Conservation (phyloP, 179 eudicot genomes). For the Sideroxylon spinosum region DNA sequence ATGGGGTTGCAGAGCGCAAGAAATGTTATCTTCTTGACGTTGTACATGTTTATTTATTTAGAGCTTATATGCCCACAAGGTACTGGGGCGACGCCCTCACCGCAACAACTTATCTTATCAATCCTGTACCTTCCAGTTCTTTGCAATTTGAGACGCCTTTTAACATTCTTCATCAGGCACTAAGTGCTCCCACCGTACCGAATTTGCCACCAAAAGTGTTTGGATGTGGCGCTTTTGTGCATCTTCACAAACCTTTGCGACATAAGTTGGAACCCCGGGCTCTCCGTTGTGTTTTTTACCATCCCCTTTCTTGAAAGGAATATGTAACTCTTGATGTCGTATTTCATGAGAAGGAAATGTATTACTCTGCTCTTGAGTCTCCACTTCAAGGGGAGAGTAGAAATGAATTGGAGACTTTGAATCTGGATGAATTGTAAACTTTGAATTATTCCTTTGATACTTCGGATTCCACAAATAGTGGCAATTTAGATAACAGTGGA, state of each 20-base stretch:
- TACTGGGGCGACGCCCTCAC: background rate
- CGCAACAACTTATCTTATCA: background rate
- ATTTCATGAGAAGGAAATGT: background rate
- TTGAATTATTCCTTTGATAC: background rate
- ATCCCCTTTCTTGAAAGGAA: background rate
- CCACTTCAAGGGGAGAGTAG: background rate
- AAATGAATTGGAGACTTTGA: background rate
- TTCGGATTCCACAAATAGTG: background rate
- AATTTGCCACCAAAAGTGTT: background rate
- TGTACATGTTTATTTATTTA: background rate
- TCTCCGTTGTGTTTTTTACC: background rate
- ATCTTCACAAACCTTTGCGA: background rate
- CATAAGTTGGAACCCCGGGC: background rate
- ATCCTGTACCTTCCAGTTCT: background rate
- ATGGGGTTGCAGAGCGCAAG: background rate
- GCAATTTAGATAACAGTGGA: background rate
- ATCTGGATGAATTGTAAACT: constrained; percentile 4
- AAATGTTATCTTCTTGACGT: background rate
- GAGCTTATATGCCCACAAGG: background rate
- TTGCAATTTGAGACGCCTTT: constrained; percentile 7
- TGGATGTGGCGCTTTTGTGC: background rate
- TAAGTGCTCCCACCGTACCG: background rate
- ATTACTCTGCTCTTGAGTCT: background rate
- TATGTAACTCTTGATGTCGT: background rate
- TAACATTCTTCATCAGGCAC: background rate